Conservation (phyloP, 805 yeast genomes). For the Kodamaea neixiangensis region DNA sequence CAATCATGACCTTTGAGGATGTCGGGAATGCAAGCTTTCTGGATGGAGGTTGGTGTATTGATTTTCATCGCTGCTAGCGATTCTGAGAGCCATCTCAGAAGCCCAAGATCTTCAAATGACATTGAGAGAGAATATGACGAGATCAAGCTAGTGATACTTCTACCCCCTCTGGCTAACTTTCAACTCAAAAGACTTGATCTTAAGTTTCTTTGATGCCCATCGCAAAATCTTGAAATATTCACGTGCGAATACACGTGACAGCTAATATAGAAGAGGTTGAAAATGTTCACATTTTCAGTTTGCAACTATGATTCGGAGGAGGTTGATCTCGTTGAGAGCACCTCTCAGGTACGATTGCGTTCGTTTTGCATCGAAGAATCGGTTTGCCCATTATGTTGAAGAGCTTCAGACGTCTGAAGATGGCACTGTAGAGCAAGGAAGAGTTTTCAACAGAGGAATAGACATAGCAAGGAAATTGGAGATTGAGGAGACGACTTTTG, state of each 20-base stretch:
- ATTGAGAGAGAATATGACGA: conserved; percentile 16
- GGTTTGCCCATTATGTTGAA: conserved; percentile 9
- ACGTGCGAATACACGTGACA: background rate
- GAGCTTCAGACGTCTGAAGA: background rate
- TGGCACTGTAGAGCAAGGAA: background rate
- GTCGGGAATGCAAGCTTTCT: conserved; percentile 83
- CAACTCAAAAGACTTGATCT: background rate
- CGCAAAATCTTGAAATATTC: background rate
- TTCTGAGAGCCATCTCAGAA: conserved; percentile 84
- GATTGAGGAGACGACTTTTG: background rate
- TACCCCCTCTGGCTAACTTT: no score
- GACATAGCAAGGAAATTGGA: background rate
- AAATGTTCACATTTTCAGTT: background rate
- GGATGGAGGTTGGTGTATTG: conserved; percentile 81
- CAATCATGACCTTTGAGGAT: conserved; percentile 84
- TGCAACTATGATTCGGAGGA: background rate
- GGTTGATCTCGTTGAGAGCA: background rate
- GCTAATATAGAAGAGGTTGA: background rate
- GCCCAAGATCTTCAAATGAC: conserved; percentile 66
- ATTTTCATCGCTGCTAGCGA: conserved; percentile 82
- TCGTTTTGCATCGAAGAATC: conserved; percentile 7
- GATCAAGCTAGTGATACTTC: no score
- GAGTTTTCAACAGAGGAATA: background rate
- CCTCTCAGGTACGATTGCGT: background rate
- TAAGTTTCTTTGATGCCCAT: background rate